These are phyloP conservation scores for Populus trichocarpa DNA, from an alignment of 441 rosid species.

Conservation along the genomic window DNA sequence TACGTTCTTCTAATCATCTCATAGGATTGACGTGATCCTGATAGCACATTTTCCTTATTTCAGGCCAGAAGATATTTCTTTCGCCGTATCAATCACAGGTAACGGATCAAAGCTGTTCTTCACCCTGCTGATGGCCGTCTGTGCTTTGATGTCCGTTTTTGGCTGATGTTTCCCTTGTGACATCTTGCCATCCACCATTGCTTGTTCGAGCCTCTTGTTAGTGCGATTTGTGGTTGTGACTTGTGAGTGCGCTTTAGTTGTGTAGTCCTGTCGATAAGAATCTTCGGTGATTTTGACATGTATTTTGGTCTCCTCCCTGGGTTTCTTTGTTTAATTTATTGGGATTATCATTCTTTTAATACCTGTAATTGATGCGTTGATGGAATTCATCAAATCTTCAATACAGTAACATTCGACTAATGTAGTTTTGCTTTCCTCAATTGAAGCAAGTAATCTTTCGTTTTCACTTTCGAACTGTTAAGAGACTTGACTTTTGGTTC, in stretches of 20 bases:
- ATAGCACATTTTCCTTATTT: slow-evolving; percentile 4
- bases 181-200: background rate
- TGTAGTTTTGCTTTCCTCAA: background rate
- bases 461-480: background rate
- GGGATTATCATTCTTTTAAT: slow-evolving; percentile 42
- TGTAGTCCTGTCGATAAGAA: slow-evolving; percentile 34
- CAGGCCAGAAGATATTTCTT: slow-evolving; percentile 73
- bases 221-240: slow-evolving; percentile 20
- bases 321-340: slow-evolving; percentile 25
- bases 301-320: slow-evolving; percentile 15
- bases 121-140: slow-evolving; percentile 29
- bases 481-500: background rate
- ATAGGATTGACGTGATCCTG: background rate
- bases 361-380: slow-evolving; percentile 28
- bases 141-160: slow-evolving; percentile 25
- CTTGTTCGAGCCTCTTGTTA: slow-evolving; percentile 16
- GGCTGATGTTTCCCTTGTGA: slow-evolving; percentile 21
- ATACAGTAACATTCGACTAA: slow-evolving; percentile 11
- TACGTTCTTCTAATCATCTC: background rate
- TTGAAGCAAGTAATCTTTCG: background rate
- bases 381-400: slow-evolving; percentile 23
- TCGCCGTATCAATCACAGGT: slow-evolving; percentile 32
- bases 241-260: slow-evolving; percentile 28
- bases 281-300: slow-evolving; percentile 31
- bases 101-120: slow-evolving; percentile 30